phyloP scores from a whole-genome alignment of 768 basidiomycete species.

The Leccinum subtestaceum region DNA sequence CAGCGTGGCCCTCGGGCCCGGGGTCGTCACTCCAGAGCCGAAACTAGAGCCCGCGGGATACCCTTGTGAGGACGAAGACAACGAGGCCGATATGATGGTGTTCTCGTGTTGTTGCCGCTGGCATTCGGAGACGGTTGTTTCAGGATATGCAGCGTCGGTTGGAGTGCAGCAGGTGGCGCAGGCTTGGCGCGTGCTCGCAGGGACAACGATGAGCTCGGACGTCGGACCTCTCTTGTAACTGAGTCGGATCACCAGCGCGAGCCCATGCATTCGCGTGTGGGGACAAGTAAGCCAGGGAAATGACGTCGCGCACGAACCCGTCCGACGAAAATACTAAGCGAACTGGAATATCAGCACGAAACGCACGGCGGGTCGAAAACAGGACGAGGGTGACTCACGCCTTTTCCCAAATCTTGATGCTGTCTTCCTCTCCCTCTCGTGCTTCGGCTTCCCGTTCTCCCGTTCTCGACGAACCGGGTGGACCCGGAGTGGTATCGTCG shows the following conservation, averaged over 20 bases:
- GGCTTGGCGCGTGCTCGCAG: conserved; percentile 40
- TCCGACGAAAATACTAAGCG: neutral
- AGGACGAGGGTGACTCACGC: conserved; percentile 48
- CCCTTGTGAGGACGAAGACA: conserved; percentile 17
- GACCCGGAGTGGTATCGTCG: neutral
- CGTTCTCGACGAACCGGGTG: neutral
- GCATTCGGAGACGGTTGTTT: conserved; percentile 48
- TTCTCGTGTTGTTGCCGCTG: neutral
- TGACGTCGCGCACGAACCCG: neutral
- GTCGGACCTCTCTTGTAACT: conserved; percentile 65
- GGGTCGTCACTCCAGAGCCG: conserved; percentile 10
- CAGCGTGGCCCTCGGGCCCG: conserved; percentile 34
- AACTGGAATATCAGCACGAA: conserved; percentile 10
- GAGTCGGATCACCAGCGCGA: neutral
- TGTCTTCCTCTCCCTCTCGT: conserved; percentile 21
- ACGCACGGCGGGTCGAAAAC: neutral
- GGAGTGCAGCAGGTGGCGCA: conserved; percentile 54
- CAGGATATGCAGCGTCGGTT: conserved; percentile 64
- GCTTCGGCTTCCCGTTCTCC: neutral
- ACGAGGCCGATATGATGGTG: neutral
- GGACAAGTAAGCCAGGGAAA: neutral
- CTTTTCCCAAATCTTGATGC: conserved; percentile 60
- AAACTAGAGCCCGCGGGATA: neutral
- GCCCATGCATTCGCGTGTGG: neutral
- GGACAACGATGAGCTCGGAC: conserved; percentile 56